phyloP scores from a whole-genome alignment of 345 rosid species.

The Melastoma malabathricum region DNA sequence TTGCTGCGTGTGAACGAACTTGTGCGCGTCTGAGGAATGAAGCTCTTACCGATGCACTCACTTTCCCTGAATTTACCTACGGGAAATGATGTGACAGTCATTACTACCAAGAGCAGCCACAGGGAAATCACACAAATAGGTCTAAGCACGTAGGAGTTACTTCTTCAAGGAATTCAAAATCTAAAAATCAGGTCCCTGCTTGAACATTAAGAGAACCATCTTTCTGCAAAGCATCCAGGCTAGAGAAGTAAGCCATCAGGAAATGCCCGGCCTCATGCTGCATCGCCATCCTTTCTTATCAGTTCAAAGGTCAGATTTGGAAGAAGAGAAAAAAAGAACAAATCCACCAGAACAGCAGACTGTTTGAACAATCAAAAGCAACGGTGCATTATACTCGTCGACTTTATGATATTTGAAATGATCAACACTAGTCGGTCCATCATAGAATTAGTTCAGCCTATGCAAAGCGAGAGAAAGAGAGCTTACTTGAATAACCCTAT shows the following conservation, averaged over 20 bases:
- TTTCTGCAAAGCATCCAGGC: conserved; percentile 68
- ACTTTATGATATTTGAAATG: too few species aligned
- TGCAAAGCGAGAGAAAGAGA: background rate
- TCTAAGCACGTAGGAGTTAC: conserved; percentile 13
- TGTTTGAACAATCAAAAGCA: too few species aligned
- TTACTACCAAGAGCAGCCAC: too few species aligned
- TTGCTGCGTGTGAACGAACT: background rate
- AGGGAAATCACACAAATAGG: background rate
- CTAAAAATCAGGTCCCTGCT: conserved; percentile 85
- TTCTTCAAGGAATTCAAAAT: conserved; percentile 83
- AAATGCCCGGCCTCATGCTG: conserved; percentile 99
- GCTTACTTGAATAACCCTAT: conserved; percentile 61
- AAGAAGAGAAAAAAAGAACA: too few species aligned
- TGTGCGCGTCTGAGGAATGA: background rate
- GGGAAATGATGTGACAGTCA: background rate
- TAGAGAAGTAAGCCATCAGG: conserved; percentile 72
- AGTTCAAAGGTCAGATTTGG: background rate
- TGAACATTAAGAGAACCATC: conserved; percentile 90
- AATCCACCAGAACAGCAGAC: too few species aligned
- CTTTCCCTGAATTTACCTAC: conserved; percentile 70
- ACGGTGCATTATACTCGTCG: too few species aligned
- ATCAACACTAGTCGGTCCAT: background rate
- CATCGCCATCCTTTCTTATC: conserved; percentile 3
- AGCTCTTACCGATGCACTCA: conserved; percentile 53
- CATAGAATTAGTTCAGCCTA: background rate